Evolutionary conservation across 371 early-diverging fungal genomes (phyloP).

Genomic region (Fennellomyces sp.): DNA sequence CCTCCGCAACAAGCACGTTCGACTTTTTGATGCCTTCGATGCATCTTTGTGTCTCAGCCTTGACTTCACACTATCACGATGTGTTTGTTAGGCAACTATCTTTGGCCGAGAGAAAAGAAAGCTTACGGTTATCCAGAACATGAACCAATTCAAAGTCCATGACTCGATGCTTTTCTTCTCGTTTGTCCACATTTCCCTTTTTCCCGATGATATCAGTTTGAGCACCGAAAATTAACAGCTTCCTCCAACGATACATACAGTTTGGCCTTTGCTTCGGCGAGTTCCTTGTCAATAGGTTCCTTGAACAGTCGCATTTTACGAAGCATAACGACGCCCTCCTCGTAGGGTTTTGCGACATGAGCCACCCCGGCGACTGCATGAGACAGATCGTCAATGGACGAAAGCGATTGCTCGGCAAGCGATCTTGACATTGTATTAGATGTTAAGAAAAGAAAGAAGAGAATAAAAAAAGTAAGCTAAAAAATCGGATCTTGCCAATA

Average conservation of each 20-base stretch:
- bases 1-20: conserved; percentile 23
- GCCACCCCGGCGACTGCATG: conserved; percentile 43
- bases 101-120: too few relatives aligned
- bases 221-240: not conserved
- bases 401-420: conserved; percentile 10
- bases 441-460: conserved; percentile 9
- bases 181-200: conserved; percentile 34
- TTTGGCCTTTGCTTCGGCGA: conserved; percentile 37
- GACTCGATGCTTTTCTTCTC: conserved; percentile 29
- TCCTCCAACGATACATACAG: conserved; percentile 28
- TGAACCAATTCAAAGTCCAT: conserved; percentile 44
- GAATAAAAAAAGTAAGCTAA: conserved; percentile 7
- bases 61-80: conserved; percentile 35
- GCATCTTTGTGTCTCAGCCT: conserved; percentile 28
- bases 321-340: conserved; percentile 24
- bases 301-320: conserved; percentile 29
- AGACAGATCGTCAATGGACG: conserved; percentile 30
- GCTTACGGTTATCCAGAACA: conserved; percentile 41
- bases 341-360: conserved; percentile 41
- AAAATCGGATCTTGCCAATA: not conserved
- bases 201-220: not conserved
- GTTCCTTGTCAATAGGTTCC: conserved; percentile 34
- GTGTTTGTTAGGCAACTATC: not conserved
- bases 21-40: conserved; percentile 31
- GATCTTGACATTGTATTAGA: conserved; percentile 23